Evolutionary conservation across 1,139 yeast genomes (phyloP), one percentile per base, ranked within the genome.

Genomic region (Maudiozyma humilis): DNA sequence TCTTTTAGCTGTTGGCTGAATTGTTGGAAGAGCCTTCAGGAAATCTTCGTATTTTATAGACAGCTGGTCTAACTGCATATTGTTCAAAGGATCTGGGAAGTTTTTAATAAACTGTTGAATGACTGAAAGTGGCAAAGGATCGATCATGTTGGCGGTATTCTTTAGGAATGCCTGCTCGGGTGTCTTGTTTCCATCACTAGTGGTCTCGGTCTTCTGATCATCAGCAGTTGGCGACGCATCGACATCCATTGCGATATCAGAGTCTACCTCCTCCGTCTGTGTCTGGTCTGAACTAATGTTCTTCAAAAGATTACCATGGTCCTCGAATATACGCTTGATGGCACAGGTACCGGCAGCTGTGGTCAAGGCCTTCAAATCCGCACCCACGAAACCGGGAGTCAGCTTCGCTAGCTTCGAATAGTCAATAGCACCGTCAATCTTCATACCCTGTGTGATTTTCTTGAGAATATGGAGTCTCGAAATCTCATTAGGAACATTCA

Each of bases 361-460:
- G 0, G 88, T 94, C 48, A 91, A 72, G 19, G 97, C 94, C 56
- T 88, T 88, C 54, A 91, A 72, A 69, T 91, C 99, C 1, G 98
- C 98, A 38, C 98, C 99, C 3, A 91, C 99, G 64, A 82, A 91
- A 13, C 99, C 99, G 0, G 99, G 97, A 0, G 99, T 93, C 68
- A 87, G 68, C 59, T 89, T 89, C 1, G 98, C 96, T 41, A 91
- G 69, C 50, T 76, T 76, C 41, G 68, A 64, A 59, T 78, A 86
- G 53, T 89, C 87, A 53, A 89, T 78, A 14, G 73, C 76, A 13
- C 85, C 89, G 42, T 77, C 76, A 40, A 87, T 69, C 54, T 82
- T 80, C 52, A 91, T 70, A 36, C 68, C 69, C 25, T 72, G 59
- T 0, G 91, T 78, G 82, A 91, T 82, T 18, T 93, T 78, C 54